Base-by-base conservation (phyloP, 495 filamentous ascomycete species). In the Aspergillus steynii region DNA sequence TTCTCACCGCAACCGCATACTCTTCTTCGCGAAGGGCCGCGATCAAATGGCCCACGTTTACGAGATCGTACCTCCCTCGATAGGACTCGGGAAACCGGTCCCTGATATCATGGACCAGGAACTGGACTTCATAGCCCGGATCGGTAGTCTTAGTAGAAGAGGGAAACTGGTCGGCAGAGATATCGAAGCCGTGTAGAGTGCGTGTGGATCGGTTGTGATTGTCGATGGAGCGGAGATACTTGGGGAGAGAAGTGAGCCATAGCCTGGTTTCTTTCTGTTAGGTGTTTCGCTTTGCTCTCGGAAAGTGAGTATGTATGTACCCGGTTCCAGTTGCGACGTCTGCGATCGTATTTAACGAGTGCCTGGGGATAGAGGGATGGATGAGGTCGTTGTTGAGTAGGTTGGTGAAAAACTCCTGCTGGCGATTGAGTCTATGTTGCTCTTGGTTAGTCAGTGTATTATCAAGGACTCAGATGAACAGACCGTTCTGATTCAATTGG, bases 271-370 rank as follows among this genome's bases (percentile, higher is more conserved):
- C 1, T n/a, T 3, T 0, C 2, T 5, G 28, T 47, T 47, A 37
- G 28, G 47, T 4, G 9, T 27, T 55, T 12, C 28, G 25, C 25
- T 28, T 50, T 10, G 27, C 31, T 2, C 29, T 25, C 0, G 3
- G 31, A 8, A 20, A 9, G 20, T 7, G 4, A 46, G 15, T 50
- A 4, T 20, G 7, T 25, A 64, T 61, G 5, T 68, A 76, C 74
- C 76, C 76, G 8, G 75, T 77, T 5, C 76, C 76, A 27, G 75
- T 77, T 7, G 66, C 76, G 6, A 79, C 25, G 45, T 79, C 76
- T 7, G 75, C 75, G 15, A 79, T 56, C 1, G 68, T 37, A 0
- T 52, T 53, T 9, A 76, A 54, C 1, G 54, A 49, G 1, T 64
- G 61, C 3, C 31, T 50, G 0, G 71, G 66, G 9, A 77, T 75